phyloP scores from a whole-genome alignment of 2,329 filamentous ascomycete genomes.

The Colletotrichum limetticola region DNA sequence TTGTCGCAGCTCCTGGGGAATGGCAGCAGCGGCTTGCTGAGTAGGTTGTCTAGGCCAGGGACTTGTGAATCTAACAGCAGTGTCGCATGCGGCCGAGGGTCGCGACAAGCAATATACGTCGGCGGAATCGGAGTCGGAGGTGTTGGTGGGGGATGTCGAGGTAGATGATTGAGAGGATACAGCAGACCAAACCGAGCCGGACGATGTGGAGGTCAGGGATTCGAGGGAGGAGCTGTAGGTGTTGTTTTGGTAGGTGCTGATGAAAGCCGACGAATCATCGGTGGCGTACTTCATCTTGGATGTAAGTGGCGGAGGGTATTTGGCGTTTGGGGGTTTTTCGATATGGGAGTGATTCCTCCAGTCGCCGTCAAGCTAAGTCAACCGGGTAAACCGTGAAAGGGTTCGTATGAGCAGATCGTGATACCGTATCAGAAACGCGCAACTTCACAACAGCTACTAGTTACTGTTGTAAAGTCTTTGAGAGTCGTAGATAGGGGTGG shows the following conservation, averaged over 20 bases:
- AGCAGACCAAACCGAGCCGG: slow-evolving; percentile 82
- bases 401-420: slow-evolving; percentile 42
- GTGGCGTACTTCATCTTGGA: slow-evolving; percentile 69
- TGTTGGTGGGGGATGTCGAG: slow-evolving; percentile 73
- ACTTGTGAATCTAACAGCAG: slow-evolving; percentile 41
- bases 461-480: slow-evolving; percentile 49
- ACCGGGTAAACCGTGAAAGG: slow-evolving; percentile 44
- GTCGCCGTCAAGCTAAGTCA: slow-evolving; percentile 47
- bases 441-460: slow-evolving; percentile 53
- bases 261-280: slow-evolving; percentile 63
- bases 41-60: slow-evolving; percentile 45
- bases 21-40: slow-evolving; percentile 42
- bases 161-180: slow-evolving; percentile 76
- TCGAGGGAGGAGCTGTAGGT: slow-evolving; percentile 78
- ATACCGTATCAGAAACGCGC: slow-evolving; percentile 47
- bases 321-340: slow-evolving; percentile 32
- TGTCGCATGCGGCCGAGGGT: slow-evolving; percentile 44
- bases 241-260: slow-evolving; percentile 59
- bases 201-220: slow-evolving; percentile 80
- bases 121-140: slow-evolving; percentile 64
- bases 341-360: slow-evolving; percentile 41
- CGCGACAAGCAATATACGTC: slow-evolving; percentile 54
- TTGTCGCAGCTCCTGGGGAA: slow-evolving; percentile 72
- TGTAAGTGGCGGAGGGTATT: slow-evolving; percentile 7
- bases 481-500: slow-evolving; percentile 53